A percentile compares a stretch with the other conserved stretches of the same genome.
phyloP scores from a whole-genome alignment of 1,284 basidiomycete genomes.

The Puccinia horiana region DNA sequence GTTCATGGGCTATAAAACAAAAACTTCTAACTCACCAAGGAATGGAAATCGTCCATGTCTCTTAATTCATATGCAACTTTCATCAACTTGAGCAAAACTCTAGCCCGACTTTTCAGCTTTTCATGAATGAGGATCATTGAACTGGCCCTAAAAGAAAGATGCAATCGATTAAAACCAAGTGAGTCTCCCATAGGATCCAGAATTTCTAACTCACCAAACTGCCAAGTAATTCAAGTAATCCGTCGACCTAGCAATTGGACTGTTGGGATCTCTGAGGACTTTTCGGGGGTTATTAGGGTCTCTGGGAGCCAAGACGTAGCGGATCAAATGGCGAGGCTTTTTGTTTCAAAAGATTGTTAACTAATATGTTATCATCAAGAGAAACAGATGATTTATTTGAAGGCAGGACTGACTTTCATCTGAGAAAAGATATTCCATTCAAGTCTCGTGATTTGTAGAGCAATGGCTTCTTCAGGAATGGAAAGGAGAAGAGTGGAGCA shows the following conservation, averaged over 20 bases:
- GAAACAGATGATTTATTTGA: background rate
- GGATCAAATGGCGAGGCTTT: slow-evolving; percentile 57
- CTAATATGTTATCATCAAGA: background rate
- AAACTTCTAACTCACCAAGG: slow-evolving; percentile 49
- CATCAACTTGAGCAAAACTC: slow-evolving; percentile 56
- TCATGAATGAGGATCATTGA: slow-evolving; percentile 56
- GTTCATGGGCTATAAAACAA: background rate
- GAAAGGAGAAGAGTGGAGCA: slow-evolving; percentile 10
- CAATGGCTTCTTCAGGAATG: slow-evolving; percentile 52
- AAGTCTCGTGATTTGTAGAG: slow-evolving; percentile 55
- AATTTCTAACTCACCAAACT: slow-evolving; percentile 54
- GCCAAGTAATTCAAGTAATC: slow-evolving; percentile 55
- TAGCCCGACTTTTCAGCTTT: slow-evolving; percentile 53
- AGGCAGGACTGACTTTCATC: slow-evolving; percentile 21
- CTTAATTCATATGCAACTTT: slow-evolving; percentile 54
- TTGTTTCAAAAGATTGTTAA: background rate
- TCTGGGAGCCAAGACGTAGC: slow-evolving; percentile 55
- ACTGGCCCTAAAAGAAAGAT: slow-evolving; percentile 53
- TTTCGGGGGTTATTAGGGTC: slow-evolving; percentile 53
- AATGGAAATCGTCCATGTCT: slow-evolving; percentile 56
- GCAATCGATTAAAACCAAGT: slow-evolving; percentile 36
- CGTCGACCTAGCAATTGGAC: slow-evolving; percentile 54
- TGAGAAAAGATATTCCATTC: slow-evolving; percentile 55
- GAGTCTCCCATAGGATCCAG: too few relatives aligned
- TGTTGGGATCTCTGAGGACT: slow-evolving; percentile 52